Evolutionary conservation across 495 filamentous ascomycete species (phyloP), one percentile per base, ranked within the genome.

Genomic region (Bombardia bombarda): DNA sequence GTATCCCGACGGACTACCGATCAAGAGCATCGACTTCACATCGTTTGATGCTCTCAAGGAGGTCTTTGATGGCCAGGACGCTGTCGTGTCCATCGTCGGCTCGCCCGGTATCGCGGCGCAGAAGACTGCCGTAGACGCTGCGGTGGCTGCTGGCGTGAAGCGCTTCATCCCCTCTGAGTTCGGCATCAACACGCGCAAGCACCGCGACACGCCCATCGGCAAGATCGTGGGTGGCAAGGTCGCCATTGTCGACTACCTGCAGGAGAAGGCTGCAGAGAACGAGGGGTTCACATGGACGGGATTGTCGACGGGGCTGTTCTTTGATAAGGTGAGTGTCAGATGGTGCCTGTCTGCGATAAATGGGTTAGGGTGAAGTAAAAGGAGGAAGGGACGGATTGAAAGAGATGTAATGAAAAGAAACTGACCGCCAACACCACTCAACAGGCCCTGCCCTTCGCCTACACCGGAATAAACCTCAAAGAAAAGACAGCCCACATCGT

Each of bases 121-220:
- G 43, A 56, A 56, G 7, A 42, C 52, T 0, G 62, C 82, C 19
- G 69, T 85, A 10, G 79, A 85, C 40, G 83, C 81, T 2, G 70
- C 78, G 0, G 53, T 77, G 14, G 66, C 67, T 0, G 80, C 76
- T 1, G 70, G 72, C 12, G 78, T 86, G 3, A 65, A 71, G 54
- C 72, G 80, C 21, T 80, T 82, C 47, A 65, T 86, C 32, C 82
- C 80, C 0, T 76, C 73, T 9, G 79, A 83, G 47, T 87, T 78
- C 45, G 83, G 82, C 1, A 45, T 67, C 39, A 68, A 80, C 43
- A 67, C 65, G 17, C 54, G 67, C 44, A 50, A 52, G 34, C 34
- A 60, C 3, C 43, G 49, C 18, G 52, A 45, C 24, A 50, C 38
- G 51, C 53, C 39, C 36, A 66, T 61, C 49, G 68, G 56, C 33